Conservation (phyloP, 2,329 filamentous ascomycete genomes). For the Aulographum hederae region DNA sequence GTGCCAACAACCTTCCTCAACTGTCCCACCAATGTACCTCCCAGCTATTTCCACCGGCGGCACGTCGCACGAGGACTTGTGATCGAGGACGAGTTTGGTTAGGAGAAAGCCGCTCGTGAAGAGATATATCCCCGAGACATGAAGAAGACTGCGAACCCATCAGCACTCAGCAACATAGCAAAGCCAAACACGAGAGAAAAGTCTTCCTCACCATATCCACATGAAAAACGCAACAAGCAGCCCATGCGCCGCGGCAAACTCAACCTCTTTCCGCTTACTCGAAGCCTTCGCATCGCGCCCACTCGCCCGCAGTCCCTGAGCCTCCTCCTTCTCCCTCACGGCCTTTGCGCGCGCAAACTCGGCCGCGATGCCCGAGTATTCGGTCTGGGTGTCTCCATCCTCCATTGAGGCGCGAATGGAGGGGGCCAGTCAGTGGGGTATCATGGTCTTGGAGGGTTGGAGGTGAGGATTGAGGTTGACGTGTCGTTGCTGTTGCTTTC, state of each 20-base stretch:
- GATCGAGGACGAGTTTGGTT: slow-evolving; percentile 62
- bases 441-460: no score
- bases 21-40: slow-evolving; percentile 17
- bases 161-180: not conserved
- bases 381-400: slow-evolving; percentile 14
- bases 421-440: no score
- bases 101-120: slow-evolving; percentile 93
- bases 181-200: not conserved
- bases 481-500: no score
- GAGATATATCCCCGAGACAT: slow-evolving; percentile 67
- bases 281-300: slow-evolving; percentile 12
- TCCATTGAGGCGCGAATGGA: no score
- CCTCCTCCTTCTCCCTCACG: slow-evolving; percentile 14
- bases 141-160: slow-evolving; percentile 37
- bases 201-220: slow-evolving; percentile 45
- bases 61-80: slow-evolving; percentile 59
- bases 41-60: slow-evolving; percentile 32
- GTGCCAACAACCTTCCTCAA: slow-evolving; percentile 74
- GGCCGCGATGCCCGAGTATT: slow-evolving; percentile 18
- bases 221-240: slow-evolving; percentile 46
- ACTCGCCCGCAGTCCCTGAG: slow-evolving; percentile 12
- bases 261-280: slow-evolving; percentile 24
- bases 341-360: slow-evolving; percentile 17
- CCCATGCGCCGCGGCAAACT: slow-evolving; percentile 34
- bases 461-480: no score